Evolutionary conservation across 345 rosid species (phyloP), one percentile per base, ranked within the genome.

Genomic region (Orychophragmus violaceus): DNA sequence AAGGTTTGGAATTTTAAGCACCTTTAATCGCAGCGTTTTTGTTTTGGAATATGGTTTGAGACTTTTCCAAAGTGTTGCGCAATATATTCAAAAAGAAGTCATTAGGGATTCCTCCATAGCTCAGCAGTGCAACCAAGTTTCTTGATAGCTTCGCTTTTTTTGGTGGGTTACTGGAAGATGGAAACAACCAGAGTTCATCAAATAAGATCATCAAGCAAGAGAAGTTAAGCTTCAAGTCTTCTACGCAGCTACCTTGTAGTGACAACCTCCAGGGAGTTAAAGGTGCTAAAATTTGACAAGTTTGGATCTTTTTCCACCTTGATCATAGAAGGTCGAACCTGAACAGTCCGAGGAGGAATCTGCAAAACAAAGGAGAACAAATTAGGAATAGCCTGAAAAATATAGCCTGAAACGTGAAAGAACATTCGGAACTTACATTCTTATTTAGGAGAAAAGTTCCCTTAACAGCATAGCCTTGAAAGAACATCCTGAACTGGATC

Each of bases 381-480:
- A n/a, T n/a, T n/a, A n/a, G n/a, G n/a, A n/a, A n/a, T n/a, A n/a
- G n/a, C n/a, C n/a, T n/a, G n/a, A n/a, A n/a, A n/a, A n/a, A n/a
- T n/a, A n/a, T n/a, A n/a, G n/a, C n/a, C n/a, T n/a, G n/a, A n/a
- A n/a, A n/a, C n/a, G n/a, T n/a, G n/a, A n/a, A n/a, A n/a, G n/a
- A n/a, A n/a, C n/a, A n/a, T n/a, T n/a, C n/a, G n/a, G n/a, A n/a
- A n/a, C n/a, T 62, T 79, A 92, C 97, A 82, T 81, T 80, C 66
- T 83, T 86, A 55, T 89, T 75, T n/a, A 89, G 63, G 11, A 92
- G 86, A 14, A 89, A 48, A 54, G 91, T 87, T 62, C 98, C 98
- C 71, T 92, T 92, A 51, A 81, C 71, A 32, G 98, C 95, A 54
- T 10, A 21, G 51, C 97, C 98, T 22, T 81, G 63, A 73, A 78